Evolutionary conservation across 164 flowering plant genomes (phyloP).

Genomic region (Tetrastigma voinierianum): DNA sequence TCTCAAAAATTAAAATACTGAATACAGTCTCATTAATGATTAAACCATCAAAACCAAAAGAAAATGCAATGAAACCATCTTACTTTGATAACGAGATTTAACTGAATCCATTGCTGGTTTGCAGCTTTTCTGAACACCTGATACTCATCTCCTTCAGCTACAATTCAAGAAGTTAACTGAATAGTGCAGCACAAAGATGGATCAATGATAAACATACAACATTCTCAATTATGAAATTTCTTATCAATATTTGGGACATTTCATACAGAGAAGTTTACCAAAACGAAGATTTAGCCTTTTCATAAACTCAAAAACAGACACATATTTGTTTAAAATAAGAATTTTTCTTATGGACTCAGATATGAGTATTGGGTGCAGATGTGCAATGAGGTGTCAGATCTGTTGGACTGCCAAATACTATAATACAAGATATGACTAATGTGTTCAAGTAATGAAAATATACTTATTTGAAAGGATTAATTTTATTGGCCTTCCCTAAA

Average conservation of each 20-base stretch:
- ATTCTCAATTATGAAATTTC: background rate
- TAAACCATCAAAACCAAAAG: background rate
- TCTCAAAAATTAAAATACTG: background rate
- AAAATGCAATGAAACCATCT: slow-evolving; percentile 11
- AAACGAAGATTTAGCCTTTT: background rate
- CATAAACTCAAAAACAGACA: too few species aligned
- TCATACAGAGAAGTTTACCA: background rate
- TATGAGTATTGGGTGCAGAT: too few species aligned
- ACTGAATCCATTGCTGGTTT: slow-evolving; percentile 64
- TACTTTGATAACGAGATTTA: slow-evolving; percentile 70
- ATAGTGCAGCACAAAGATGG: background rate
- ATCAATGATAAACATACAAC: background rate
- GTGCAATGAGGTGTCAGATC: too few species aligned
- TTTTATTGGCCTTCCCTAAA: too few species aligned
- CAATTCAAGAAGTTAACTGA: slow-evolving; percentile 18
- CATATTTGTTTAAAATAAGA: too few species aligned
- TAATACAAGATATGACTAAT: too few species aligned
- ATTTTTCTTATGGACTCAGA: too few species aligned
- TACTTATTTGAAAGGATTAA: too few species aligned
- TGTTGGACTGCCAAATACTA: too few species aligned
- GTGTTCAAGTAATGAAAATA: too few species aligned
- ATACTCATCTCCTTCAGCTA: slow-evolving; percentile 78
- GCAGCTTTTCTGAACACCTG: slow-evolving; percentile 56
- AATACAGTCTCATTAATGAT: background rate
- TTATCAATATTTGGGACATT: background rate